These are phyloP conservation scores for Actinomucor elegans DNA, from an alignment of 371 early-diverging fungal genomes.

Conservation along the genomic window DNA sequence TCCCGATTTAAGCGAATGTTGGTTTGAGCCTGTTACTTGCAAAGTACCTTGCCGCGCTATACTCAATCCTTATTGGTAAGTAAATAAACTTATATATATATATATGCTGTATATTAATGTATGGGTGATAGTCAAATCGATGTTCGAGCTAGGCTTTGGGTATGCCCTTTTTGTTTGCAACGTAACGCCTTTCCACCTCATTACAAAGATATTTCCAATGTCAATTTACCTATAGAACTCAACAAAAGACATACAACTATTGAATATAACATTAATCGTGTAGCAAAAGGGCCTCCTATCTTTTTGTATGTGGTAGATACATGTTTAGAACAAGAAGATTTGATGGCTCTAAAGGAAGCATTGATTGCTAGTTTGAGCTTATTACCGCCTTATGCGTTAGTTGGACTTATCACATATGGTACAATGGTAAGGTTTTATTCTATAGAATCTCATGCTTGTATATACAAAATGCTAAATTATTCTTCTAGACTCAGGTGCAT, in stretches of 20 bases:
- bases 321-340: slow-evolving; percentile 94
- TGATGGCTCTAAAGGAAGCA: slow-evolving; percentile 94
- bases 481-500: slow-evolving; percentile 81
- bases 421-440: slow-evolving; percentile 88
- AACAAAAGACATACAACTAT: slow-evolving; percentile 93
- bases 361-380: slow-evolving; percentile 87
- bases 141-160: slow-evolving; percentile 95
- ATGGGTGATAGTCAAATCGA: slow-evolving; percentile 84
- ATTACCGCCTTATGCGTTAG: slow-evolving; percentile 91
- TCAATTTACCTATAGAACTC: slow-evolving; percentile 95
- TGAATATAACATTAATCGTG: slow-evolving; percentile 89
- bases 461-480: neutral
- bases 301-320: slow-evolving; percentile 99
- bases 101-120: slow-evolving; percentile 5
- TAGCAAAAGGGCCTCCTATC: slow-evolving; percentile 87
- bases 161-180: slow-evolving; percentile 97
- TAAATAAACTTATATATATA: neutral
- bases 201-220: slow-evolving; percentile 94
- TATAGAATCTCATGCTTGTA: no score
- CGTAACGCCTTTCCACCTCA: slow-evolving; percentile 98
- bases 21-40: slow-evolving; percentile 97
- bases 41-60: slow-evolving; percentile 95
- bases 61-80: slow-evolving; percentile 96
- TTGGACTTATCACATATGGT: slow-evolving; percentile 97
- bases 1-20: slow-evolving; percentile 70